phyloP scores from a whole-genome alignment of 371 early-diverging fungal genomes.

The Mucor mucedo region DNA sequence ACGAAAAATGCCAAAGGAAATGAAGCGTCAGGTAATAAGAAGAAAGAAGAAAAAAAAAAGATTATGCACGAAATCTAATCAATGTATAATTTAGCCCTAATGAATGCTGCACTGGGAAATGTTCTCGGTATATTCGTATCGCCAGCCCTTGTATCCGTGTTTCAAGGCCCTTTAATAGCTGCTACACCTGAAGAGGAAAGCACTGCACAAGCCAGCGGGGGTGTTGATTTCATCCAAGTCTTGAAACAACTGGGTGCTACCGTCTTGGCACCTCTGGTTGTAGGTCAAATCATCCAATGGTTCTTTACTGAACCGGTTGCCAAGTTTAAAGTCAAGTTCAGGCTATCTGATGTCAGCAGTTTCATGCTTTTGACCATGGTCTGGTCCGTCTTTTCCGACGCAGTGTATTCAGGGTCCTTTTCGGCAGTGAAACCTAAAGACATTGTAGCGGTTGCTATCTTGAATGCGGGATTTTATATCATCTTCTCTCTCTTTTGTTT shows the following conservation, averaged over 20 bases:
- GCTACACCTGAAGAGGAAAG: constrained; percentile 54
- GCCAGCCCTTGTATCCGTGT: constrained; percentile 58
- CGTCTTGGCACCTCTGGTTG: constrained; percentile 65
- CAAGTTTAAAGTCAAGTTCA: constrained; percentile 54
- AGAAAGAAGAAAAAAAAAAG: not conserved
- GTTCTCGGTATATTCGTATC: constrained; percentile 76
- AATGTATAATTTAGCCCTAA: not conserved
- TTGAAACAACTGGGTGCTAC: constrained; percentile 67
- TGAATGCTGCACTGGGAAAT: constrained; percentile 73
- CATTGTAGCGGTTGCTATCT: constrained; percentile 60
- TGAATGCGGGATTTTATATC: constrained; percentile 57
- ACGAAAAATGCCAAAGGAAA: constrained; percentile 76
- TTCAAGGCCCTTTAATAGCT: constrained; percentile 41
- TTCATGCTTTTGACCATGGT: constrained; percentile 70
- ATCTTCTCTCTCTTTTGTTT: constrained; percentile 51
- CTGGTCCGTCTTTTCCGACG: constrained; percentile 79
- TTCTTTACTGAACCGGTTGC: constrained; percentile 59
- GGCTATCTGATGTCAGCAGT: constrained; percentile 64
- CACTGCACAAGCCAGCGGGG: constrained; percentile 37
- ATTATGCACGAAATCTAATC: not conserved
- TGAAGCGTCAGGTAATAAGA: constrained; percentile 61
- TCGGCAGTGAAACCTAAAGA: constrained; percentile 56
- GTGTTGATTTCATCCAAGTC: constrained; percentile 59
- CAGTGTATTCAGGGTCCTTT: constrained; percentile 64
- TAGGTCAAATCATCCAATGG: constrained; percentile 71